Conservation (phyloP, 495 filamentous ascomycete species). For the Aspergillus bridgeri region DNA sequence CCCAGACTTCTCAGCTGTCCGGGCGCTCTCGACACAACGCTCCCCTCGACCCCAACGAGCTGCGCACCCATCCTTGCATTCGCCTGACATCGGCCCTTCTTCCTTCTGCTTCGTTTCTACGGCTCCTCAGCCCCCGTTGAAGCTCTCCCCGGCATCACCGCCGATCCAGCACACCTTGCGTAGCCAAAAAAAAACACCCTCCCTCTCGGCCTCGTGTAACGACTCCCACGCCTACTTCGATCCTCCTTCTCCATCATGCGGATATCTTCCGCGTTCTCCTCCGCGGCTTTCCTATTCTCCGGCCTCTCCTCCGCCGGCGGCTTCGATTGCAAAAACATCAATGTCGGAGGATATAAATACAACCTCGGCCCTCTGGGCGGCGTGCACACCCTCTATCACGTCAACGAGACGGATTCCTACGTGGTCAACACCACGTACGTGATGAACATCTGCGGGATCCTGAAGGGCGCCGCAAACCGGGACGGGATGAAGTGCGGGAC, state of each 20-base stretch:
- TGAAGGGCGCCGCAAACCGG: conserved; percentile 57
- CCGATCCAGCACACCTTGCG: not conserved
- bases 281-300: conserved; percentile 32
- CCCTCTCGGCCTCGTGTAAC: not conserved
- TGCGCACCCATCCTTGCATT: not conserved
- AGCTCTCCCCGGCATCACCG: not conserved
- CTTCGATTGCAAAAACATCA: conserved; percentile 63
- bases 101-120: not conserved
- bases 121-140: not conserved
- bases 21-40: not conserved
- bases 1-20: not conserved
- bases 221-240: conserved; percentile 1
- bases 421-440: conserved; percentile 76
- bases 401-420: conserved; percentile 43
- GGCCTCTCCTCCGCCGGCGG: conserved; percentile 41
- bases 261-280: conserved; percentile 44
- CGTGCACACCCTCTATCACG: conserved; percentile 68
- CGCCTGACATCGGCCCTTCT: not conserved
- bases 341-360: conserved; percentile 55
- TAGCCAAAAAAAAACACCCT: not conserved
- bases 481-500: conserved; percentile 62
- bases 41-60: not conserved
- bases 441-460: conserved; percentile 73
- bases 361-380: conserved; percentile 65
- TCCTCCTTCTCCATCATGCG: conserved; percentile 32